Percentiles rank a stretch among this genome's conserved stretches.
Conservation (phyloP, 352 stramenopile species). For the Paralagenidium karlingii region DNA sequence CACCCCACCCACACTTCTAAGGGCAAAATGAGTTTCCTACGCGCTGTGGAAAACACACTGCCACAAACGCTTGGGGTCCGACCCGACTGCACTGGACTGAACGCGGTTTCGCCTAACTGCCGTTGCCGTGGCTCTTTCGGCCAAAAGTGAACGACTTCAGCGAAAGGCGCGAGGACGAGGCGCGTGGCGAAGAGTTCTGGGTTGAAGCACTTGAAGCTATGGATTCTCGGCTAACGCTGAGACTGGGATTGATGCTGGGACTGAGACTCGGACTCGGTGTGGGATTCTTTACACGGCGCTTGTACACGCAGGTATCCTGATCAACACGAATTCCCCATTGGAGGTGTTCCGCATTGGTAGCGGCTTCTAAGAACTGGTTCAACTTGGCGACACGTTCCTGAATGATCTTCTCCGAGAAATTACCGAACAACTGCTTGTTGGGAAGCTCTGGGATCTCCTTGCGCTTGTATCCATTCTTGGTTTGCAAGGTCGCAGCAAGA, state of each 20-base stretch:
- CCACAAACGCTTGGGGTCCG: too few species aligned
- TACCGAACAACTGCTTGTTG: constrained; percentile 61
- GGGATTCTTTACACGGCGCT: constrained; percentile 44
- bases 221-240: too few species aligned
- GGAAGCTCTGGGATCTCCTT: constrained; percentile 63
- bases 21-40: too few species aligned
- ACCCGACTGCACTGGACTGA: too few species aligned
- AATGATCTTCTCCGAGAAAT: constrained; percentile 66
- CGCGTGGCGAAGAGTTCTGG: constrained; percentile 26
- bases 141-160: constrained; percentile 67
- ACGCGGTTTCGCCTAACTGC: background rate
- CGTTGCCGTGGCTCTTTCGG: constrained; percentile 17
- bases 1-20: too few species aligned
- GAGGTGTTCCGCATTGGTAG: constrained; percentile 56
- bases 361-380: constrained; percentile 64
- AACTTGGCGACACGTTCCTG: constrained; percentile 57
- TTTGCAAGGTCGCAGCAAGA: constrained; percentile 47
- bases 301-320: constrained; percentile 63
- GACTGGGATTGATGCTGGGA: constrained; percentile 17
- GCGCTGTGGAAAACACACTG: too few species aligned
- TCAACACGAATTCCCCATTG: constrained; percentile 68
- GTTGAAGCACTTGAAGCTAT: constrained; percentile 23
- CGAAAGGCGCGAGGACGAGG: constrained; percentile 35
- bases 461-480: constrained; percentile 63
- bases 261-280: constrained; percentile 26